Evolutionary conservation across 768 basidiomycete genomes (phyloP).

Genomic region (Tricholoma sp.): DNA sequence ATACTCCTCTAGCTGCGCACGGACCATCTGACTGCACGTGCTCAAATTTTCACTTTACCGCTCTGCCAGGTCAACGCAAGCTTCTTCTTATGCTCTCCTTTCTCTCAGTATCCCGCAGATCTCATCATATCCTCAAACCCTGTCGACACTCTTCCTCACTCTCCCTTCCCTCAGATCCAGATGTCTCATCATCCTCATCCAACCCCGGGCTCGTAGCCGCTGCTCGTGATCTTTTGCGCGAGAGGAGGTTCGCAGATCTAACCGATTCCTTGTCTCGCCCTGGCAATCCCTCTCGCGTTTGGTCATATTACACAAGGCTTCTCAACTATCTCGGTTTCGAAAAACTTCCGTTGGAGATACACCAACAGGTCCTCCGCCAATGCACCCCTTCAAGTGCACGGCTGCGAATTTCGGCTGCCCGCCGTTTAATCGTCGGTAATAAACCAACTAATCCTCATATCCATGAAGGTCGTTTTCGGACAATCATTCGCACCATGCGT

Average conservation of each 20-base stretch:
- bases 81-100: constrained; percentile 2
- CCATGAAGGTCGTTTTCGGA: constrained; percentile 64
- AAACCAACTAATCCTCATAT: constrained; percentile 37
- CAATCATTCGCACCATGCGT: constrained; percentile 68
- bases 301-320: constrained; percentile 60
- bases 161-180: constrained; percentile 4
- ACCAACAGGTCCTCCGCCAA: constrained; percentile 64
- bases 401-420: constrained; percentile 41
- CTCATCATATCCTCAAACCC: constrained; percentile 1
- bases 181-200: neutral
- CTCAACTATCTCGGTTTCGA: constrained; percentile 43
- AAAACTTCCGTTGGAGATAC: constrained; percentile 55
- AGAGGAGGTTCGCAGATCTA: constrained; percentile 22
- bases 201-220: constrained; percentile 1
- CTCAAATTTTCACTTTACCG: neutral
- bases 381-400: constrained; percentile 47
- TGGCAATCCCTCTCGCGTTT: constrained; percentile 47
- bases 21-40: constrained; percentile 11
- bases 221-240: constrained; percentile 8
- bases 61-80: too few species aligned
- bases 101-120: constrained; percentile 12
- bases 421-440: constrained; percentile 33
- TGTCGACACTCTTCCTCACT: constrained; percentile 11
- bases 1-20: constrained; percentile 4
- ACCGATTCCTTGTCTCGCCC: constrained; percentile 26